phyloP scores from a whole-genome alignment of 1,284 basidiomycete species.

The Leucoagaricus sp. region DNA sequence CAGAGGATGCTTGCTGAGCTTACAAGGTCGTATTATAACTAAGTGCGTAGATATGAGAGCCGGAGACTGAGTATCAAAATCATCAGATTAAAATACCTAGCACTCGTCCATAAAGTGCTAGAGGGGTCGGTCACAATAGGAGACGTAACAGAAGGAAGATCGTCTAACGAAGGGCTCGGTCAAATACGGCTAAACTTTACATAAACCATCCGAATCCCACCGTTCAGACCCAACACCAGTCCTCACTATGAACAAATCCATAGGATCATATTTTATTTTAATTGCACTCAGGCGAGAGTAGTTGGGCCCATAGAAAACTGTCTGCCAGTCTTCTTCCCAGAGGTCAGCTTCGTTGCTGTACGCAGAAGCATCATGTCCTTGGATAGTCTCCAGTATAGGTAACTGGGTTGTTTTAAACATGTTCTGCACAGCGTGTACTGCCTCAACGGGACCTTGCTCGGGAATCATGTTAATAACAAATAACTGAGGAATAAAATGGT shows the following conservation, averaged over 20 bases:
- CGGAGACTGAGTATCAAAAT: too few relatives aligned
- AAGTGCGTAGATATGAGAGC: too few relatives aligned
- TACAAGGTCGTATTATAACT: too few relatives aligned
- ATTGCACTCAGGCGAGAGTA: conserved; percentile 39
- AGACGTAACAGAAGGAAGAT: not conserved
- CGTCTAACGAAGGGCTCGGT: not conserved
- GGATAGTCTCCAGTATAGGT: not conserved
- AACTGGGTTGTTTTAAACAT: not conserved
- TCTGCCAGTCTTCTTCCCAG: conserved; percentile 38
- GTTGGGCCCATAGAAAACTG: conserved; percentile 46
- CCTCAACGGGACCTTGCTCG: not conserved
- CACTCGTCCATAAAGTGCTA: too few relatives aligned
- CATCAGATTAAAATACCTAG: too few relatives aligned
- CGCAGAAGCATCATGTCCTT: not conserved
- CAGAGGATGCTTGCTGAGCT: too few relatives aligned
- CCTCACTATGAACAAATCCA: conserved; percentile 41
- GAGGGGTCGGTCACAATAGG: too few relatives aligned
- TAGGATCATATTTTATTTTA: conserved; percentile 45
- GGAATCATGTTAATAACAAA: not conserved
- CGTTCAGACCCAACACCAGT: conserved; percentile 47
- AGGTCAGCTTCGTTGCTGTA: conserved; percentile 40
- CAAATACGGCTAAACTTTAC: not conserved
- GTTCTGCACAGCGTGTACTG: not conserved
- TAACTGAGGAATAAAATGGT: not conserved
- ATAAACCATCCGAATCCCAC: conserved; percentile 24